Conservation (phyloP, 2,329 filamentous ascomycete species). For the Dryadomyces sulphureus region DNA sequence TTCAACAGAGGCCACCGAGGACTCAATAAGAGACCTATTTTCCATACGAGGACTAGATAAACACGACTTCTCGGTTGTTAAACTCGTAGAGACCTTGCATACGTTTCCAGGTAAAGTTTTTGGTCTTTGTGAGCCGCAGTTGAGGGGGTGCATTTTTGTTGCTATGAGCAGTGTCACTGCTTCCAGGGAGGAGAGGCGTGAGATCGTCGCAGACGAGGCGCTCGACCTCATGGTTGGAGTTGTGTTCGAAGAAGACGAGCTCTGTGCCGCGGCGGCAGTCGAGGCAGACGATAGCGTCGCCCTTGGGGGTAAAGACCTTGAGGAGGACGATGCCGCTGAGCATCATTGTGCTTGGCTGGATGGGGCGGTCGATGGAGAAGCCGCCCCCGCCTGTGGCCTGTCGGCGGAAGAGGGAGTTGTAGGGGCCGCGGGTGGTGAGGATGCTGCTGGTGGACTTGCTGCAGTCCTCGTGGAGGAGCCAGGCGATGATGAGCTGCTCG, state of each 20-base stretch:
- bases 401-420: constrained; percentile 12
- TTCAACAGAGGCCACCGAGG: no score
- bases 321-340: constrained; percentile 9
- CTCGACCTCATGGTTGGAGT: constrained; percentile 2
- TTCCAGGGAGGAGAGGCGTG: neutral
- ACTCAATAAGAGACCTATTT: no score
- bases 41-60: neutral
- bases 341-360: constrained; percentile 9
- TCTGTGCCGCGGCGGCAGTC: neutral
- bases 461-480: constrained; percentile 13
- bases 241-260: neutral
- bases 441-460: constrained; percentile 1
- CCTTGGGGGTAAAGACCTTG: constrained; percentile 5
- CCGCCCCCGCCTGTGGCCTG: constrained; percentile 4
- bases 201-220: constrained; percentile 1
- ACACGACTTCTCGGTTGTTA: neutral
- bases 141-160: neutral
- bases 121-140: neutral
- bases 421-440: constrained; percentile 13
- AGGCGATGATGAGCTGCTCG: constrained; percentile 14
- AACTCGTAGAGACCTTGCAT: neutral
- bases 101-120: neutral
- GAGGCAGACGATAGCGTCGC: constrained; percentile 3
- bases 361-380: constrained; percentile 14
- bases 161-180: neutral